Evolutionary conservation across 768 basidiomycete species (phyloP), one percentile per base, ranked within the genome.

Genomic region (Tylopilus sp.): DNA sequence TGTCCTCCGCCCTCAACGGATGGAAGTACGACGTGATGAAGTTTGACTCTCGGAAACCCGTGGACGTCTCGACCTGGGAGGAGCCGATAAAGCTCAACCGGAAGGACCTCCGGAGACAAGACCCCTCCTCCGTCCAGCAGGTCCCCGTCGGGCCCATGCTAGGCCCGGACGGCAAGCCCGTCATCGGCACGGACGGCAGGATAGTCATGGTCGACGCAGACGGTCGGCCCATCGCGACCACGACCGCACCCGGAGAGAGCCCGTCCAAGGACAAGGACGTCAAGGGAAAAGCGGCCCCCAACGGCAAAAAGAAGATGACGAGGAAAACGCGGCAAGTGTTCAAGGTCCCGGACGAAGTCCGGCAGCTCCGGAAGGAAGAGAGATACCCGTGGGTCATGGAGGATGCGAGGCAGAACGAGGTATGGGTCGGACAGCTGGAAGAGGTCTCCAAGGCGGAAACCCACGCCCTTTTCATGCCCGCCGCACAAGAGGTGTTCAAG

Each of bases 1-100:
- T 90, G 69, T 89, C 89, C 8, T 86, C 87, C 26, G 80, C 83
- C 16, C 80, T 87, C 65, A 88, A 89, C 66, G 89, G 87, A 25
- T 92, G 90, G 89, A 90, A 88, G 66, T 90, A 92, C 78, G 89
- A 93, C 72, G 83, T 94, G 53, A 91, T 94, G 87, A 92, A 92
- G 70, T 92, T 95, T 67, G 85, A 89, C 68, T 83, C 85, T 30
- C 79, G 86, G 52, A 86, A 86, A 63, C 74, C 78, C 16, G 73
- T 90, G 50, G 89, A 92, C 65, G 76, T 91, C 49, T 75, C 76
- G 47, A 70, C 72, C 28, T 93, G 92, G 87, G 68, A 75, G 29
- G 74, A 74, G 53, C 92, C 92, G 14, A 85, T 94, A 64, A 90
- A 88, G 73, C 76, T 95, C 61, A 95, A 95, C 70, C 78, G 92